A percentile compares a stretch with the other conserved stretches of the same genome.
Evolutionary conservation across 306 rosid species (phyloP).

Genomic region (Herpetospermum pedunculosum): DNA sequence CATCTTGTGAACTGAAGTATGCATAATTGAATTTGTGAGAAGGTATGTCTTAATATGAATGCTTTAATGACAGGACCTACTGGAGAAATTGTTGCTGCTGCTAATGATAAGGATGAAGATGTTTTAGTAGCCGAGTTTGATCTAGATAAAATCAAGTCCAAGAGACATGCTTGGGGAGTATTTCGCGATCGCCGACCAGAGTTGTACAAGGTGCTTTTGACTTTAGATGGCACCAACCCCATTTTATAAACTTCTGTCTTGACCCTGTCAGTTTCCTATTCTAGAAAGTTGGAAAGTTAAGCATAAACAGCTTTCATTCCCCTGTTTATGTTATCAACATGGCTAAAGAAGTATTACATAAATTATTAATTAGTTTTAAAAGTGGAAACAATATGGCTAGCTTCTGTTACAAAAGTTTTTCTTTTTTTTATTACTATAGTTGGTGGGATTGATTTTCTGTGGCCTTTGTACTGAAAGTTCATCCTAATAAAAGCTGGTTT

Average conservation of each 20-base stretch:
- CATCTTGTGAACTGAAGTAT: not conserved
- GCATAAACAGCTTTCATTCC: not conserved
- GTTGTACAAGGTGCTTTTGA: constrained; percentile 71
- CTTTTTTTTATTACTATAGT: not conserved
- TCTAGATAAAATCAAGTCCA: constrained; percentile 63
- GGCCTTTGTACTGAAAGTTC: not conserved
- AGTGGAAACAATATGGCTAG: not conserved
- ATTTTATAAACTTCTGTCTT: constrained; percentile 8
- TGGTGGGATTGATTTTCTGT: not conserved
- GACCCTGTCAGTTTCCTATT: not conserved
- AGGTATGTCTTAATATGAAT: not conserved
- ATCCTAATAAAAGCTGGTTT: not conserved
- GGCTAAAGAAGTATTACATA: not conserved
- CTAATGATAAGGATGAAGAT: constrained; percentile 69
- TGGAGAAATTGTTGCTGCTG: constrained; percentile 77
- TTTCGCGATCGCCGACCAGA: constrained; percentile 93
- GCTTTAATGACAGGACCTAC: constrained; percentile 54
- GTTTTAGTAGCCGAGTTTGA: constrained; percentile 66
- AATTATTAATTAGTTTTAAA: not conserved
- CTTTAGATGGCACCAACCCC: constrained; percentile 39
- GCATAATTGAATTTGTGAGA: not conserved
- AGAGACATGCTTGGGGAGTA: constrained; percentile 77
- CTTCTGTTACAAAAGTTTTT: not conserved
- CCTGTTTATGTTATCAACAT: not conserved
- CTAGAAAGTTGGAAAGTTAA: not conserved